Evolutionary conservation across 768 basidiomycete genomes (phyloP).

Genomic region (Mycena venus): DNA sequence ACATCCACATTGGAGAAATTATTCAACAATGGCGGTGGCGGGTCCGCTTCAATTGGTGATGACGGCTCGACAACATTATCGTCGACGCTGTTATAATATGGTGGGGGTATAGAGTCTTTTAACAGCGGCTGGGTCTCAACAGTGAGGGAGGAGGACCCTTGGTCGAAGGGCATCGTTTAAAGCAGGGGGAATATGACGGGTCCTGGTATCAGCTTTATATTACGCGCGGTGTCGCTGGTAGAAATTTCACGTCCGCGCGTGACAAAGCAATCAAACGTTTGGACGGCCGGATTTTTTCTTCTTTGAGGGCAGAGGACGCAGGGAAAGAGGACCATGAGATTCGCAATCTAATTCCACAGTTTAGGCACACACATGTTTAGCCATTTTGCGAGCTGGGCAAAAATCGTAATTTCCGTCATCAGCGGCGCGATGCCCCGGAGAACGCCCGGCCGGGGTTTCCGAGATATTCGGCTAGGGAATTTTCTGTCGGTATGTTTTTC

Average conservation of each 20-base stretch:
- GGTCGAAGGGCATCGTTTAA: conserved; percentile 57
- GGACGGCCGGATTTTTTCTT: conserved; percentile 31
- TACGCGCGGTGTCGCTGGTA: conserved; percentile 31
- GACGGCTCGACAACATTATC: conserved; percentile 52
- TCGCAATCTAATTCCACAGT: conserved; percentile 53
- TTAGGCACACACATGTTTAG: conserved; percentile 50
- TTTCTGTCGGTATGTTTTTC: conserved; percentile 4
- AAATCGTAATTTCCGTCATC: conserved; percentile 29
- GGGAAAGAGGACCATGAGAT: conserved; percentile 49
- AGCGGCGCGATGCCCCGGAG: conserved; percentile 22
- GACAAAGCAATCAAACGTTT: conserved; percentile 49
- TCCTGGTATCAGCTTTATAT: conserved; percentile 30
- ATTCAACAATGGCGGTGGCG: conserved; percentile 48
- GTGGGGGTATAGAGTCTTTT: conserved; percentile 53
- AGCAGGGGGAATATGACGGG: conserved; percentile 37
- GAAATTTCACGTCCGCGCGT: conserved; percentile 49
- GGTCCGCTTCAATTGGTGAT: conserved; percentile 46
- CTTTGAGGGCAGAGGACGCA: conserved; percentile 38
- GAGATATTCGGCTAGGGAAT: conserved; percentile 15
- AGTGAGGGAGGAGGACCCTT: conserved; percentile 54
- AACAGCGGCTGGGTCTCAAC: conserved; percentile 73
- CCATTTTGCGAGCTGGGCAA: conserved; percentile 35
- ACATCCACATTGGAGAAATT: conserved; percentile 67
- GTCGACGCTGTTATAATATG: conserved; percentile 63
- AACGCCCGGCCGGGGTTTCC: conserved; percentile 14